Percentiles rank a stretch among this genome's conserved stretches.
Conservation (phyloP, 2,329 filamentous ascomycete genomes). For the Pseudogymnoascus pannorum region DNA sequence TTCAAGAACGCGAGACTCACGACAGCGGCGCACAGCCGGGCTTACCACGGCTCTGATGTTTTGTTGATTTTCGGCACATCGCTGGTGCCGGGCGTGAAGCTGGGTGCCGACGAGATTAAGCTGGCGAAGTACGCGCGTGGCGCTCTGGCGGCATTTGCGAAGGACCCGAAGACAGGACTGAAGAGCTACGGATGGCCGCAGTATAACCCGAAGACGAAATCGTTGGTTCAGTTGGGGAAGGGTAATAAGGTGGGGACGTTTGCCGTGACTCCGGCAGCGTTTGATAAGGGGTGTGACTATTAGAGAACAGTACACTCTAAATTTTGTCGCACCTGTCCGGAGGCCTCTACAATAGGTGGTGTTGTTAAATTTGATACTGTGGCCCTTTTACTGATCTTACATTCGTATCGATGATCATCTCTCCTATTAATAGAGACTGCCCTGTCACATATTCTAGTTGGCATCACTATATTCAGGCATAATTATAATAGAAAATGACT, state of each 20-base stretch:
- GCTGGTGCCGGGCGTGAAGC: slow-evolving; percentile 14
- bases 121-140: slow-evolving; percentile 31
- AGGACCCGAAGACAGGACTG: slow-evolving; percentile 30
- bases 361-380: background rate
- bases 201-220: slow-evolving; percentile 19
- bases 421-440: background rate
- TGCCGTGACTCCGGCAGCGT: background rate
- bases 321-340: background rate
- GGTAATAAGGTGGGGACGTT: slow-evolving; percentile 23
- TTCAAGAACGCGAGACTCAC: slow-evolving; percentile 29
- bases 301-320: background rate
- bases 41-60: slow-evolving; percentile 31
- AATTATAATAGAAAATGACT: background rate
- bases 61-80: slow-evolving; percentile 29
- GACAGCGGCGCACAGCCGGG: slow-evolving; percentile 26
- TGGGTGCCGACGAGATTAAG: slow-evolving; percentile 25
- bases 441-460: background rate
- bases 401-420: background rate
- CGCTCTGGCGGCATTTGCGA: slow-evolving; percentile 35
- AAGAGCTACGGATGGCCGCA: slow-evolving; percentile 27
- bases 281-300: background rate
- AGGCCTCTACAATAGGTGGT: background rate
- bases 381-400: background rate
- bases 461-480: background rate
- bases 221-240: slow-evolving; percentile 25